These are phyloP conservation scores for Exserohilum rostratum DNA, from an alignment of 2,329 filamentous ascomycete species.

Conservation along the genomic window DNA sequence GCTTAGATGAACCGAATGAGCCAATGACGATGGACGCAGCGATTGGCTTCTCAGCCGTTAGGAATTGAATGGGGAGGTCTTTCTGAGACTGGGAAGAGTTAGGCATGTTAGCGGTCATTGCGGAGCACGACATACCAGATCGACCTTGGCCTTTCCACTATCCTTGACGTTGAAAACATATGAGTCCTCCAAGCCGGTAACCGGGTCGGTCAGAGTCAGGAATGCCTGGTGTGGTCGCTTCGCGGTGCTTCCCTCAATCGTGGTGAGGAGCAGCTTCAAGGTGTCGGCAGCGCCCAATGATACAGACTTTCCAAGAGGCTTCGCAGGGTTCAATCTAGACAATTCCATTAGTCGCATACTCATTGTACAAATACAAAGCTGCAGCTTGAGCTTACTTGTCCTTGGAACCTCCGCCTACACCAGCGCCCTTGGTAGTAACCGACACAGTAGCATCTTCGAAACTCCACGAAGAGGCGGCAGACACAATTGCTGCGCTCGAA, in stretches of 20 bases:
- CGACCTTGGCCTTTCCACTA: conserved; percentile 81
- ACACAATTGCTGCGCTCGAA: conserved; percentile 49
- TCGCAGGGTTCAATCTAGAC: conserved; percentile 53
- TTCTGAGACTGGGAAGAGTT: conserved; percentile 71
- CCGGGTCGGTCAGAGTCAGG: conserved; percentile 76
- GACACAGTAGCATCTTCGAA: conserved; percentile 75
- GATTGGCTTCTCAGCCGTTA: conserved; percentile 70
- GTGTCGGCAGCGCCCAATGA: conserved; percentile 71
- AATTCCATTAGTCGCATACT: conserved; percentile 1
- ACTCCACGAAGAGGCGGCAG: conserved; percentile 67
- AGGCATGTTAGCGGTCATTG: conserved; percentile 27
- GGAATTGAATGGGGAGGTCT: conserved; percentile 84
- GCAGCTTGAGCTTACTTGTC: conserved; percentile 63
- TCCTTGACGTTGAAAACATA: conserved; percentile 86
- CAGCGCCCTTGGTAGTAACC: conserved; percentile 65
- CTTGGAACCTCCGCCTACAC: conserved; percentile 59
- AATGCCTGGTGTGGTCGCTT: conserved; percentile 95
- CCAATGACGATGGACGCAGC: conserved; percentile 82
- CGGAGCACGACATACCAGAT: conserved; percentile 68
- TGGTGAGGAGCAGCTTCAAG: conserved; percentile 81
- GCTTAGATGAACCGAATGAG: conserved; percentile 78
- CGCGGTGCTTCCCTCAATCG: conserved; percentile 76
- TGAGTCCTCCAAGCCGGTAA: conserved; percentile 81
- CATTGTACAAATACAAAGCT: conserved; percentile 1
- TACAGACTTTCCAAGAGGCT: conserved; percentile 68